phyloP scores from a whole-genome alignment of 1,284 basidiomycete species.

The Malassezia pachydermatis region DNA sequence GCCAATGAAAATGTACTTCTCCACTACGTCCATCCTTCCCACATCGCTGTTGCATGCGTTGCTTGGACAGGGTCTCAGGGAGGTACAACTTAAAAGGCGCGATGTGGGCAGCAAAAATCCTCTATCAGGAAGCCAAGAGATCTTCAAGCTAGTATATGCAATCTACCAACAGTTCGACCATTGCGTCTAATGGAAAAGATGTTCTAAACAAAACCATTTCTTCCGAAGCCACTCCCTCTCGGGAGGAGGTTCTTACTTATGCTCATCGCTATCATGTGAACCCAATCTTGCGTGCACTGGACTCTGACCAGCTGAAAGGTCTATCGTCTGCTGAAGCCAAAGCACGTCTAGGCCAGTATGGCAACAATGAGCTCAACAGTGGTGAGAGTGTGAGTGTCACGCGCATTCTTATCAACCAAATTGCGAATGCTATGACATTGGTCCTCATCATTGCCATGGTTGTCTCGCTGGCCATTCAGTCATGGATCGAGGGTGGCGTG shows the following conservation, averaged over 20 bases:
- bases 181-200: too few relatives aligned
- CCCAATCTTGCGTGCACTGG: slow-evolving; percentile 2
- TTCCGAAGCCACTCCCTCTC: not conserved
- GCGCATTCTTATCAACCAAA: slow-evolving; percentile 37
- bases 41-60: too few relatives aligned
- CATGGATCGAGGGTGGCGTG: slow-evolving; percentile 60
- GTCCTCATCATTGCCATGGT: slow-evolving; percentile 56
- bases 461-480: slow-evolving; percentile 55
- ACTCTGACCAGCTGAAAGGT: slow-evolving; percentile 15
- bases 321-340: slow-evolving; percentile 28
- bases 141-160: too few relatives aligned
- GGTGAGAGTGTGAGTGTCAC: slow-evolving; percentile 33
- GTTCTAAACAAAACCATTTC: not conserved
- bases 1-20: too few relatives aligned
- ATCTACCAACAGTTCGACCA: too few relatives aligned
- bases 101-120: too few relatives aligned
- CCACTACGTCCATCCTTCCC: too few relatives aligned
- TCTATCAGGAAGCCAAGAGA: too few relatives aligned
- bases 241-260: slow-evolving; percentile 5
- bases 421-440: slow-evolving; percentile 47
- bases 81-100: too few relatives aligned
- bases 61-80: too few relatives aligned
- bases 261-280: slow-evolving; percentile 7
- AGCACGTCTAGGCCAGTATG: slow-evolving; percentile 28
- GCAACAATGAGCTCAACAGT: slow-evolving; percentile 40